phyloP scores from a whole-genome alignment of 2,329 filamentous ascomycete genomes.

The Cercospora canescens region DNA sequence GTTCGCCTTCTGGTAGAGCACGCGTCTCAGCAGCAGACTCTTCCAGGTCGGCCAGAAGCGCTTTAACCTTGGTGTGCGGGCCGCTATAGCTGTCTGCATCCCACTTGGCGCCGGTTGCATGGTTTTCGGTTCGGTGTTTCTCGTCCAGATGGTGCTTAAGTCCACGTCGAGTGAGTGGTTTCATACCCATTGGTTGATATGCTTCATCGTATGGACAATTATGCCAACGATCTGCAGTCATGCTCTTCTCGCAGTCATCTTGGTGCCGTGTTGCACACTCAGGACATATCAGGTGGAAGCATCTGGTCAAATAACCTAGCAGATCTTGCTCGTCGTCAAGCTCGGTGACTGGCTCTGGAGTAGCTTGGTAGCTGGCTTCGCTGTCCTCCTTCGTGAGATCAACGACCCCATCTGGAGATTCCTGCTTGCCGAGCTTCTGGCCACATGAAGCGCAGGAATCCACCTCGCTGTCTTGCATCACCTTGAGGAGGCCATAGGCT shows the following conservation, averaged over 20 bases:
- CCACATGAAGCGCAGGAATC: slow-evolving; percentile 73
- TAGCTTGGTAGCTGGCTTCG: slow-evolving; percentile 48
- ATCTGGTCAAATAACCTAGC: slow-evolving; percentile 79
- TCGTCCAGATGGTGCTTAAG: slow-evolving; percentile 50
- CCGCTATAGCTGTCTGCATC: slow-evolving; percentile 70
- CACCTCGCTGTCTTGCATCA: slow-evolving; percentile 79
- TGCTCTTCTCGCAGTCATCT: slow-evolving; percentile 34
- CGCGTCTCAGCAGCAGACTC: slow-evolving; percentile 64
- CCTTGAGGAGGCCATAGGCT: slow-evolving; percentile 80
- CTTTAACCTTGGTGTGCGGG: slow-evolving; percentile 88
- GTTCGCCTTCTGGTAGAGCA: slow-evolving; percentile 58
- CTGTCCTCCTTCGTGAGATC: slow-evolving; percentile 52
- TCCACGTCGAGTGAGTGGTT: slow-evolving; percentile 65
- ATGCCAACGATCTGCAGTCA: slow-evolving; percentile 48
- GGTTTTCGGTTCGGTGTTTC: slow-evolving; percentile 48
- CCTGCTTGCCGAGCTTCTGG: slow-evolving; percentile 60
- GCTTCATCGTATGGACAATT: slow-evolving; percentile 69
- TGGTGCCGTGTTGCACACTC: slow-evolving; percentile 67
- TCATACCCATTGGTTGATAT: slow-evolving; percentile 63
- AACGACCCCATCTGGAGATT: slow-evolving; percentile 41
- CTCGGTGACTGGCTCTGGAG: slow-evolving; percentile 48
- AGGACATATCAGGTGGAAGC: slow-evolving; percentile 81
- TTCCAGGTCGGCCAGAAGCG: slow-evolving; percentile 73
- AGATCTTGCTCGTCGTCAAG: slow-evolving; percentile 58
- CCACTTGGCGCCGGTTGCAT: slow-evolving; percentile 53